Evolutionary conservation across 495 filamentous ascomycete species (phyloP), one percentile per base, ranked within the genome.

Genomic region (Physcia stellaris): DNA sequence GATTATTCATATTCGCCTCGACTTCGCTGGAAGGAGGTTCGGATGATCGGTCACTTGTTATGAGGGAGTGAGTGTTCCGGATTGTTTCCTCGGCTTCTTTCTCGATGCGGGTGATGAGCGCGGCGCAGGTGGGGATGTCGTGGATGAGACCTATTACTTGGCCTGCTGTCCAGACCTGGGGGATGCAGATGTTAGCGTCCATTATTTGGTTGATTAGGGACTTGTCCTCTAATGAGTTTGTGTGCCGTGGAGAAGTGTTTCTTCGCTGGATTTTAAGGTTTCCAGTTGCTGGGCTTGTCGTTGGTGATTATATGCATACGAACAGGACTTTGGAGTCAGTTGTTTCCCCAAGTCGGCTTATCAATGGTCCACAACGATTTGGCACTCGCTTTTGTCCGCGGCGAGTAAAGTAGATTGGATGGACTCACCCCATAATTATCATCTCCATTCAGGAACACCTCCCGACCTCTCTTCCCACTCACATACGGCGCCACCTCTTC

Each of bases 381-480:
- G n/a, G n/a, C n/a, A n/a, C n/a, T n/a, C n/a, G n/a, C n/a, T n/a
- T n/a, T n/a, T n/a, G n/a, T n/a, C n/a, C n/a, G n/a, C n/a, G n/a
- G n/a, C n/a, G n/a, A n/a, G n/a, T n/a, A n/a, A n/a, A n/a, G n/a
- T n/a, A n/a, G n/a, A n/a, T n/a, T n/a, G n/a, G n/a, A 44, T 28
- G 17, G 42, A 74, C 78, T 65, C 68, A 90, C 88, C 26, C 88
- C 88, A 57, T 73, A 85, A 46, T 98, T 82, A 42, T 80, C 69
- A 53, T 98, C 90, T 24, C 90, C 90, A 47, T 85, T 94, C 32
- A 86, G 46, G 58, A 94, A 98, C 17, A 98, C 90, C 66, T 94
- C 67, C 19, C 82, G 66, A 13, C 90, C 90, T 35, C 88, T 70
- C 73, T 95, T 81, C 32, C 90, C 90, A 54, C 85, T 94, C 17